Base-by-base conservation (phyloP, 2,329 filamentous ascomycete genomes). In the Lanzia echinophila region DNA sequence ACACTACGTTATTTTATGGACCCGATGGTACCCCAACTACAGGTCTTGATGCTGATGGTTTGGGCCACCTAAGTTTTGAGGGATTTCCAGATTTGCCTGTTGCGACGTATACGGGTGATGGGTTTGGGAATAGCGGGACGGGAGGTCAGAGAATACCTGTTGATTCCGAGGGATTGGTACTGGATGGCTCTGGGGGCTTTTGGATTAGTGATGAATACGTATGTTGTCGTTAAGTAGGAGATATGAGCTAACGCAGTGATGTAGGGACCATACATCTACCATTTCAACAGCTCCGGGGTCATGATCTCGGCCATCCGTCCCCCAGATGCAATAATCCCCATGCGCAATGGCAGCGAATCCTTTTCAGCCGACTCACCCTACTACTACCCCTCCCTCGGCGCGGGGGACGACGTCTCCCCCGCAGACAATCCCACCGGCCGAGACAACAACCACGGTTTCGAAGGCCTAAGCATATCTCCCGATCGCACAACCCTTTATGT, bases 381-480 rank as follows among this genome's bases (percentile, higher is more conserved):
- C 3, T 71, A 79, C 47, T 87, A 86, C 63, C 67, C 81, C 50
- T 6, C 39, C 11, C 22, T 47, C 32, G 61, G 58, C 2, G 72
- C 73, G 0, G 66, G 73, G 13, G 64, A 74, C 15, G 65, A 70
- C 10, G 74, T 80, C 2, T 69, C 67, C 2, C 85, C 85, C 0
- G 73, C 71, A 13, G 73, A 85, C 58, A 81, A 83, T 0, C 73
- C 75, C 1, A 77, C 77, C 1, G 86, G 86, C 12, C 78, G 86
- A 19, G 73, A 77, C 52, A 88, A 90, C 67, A 90, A 90, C 67
- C 84, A 88, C 65, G 86, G 86, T n/a, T 80, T 89, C 47, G 86
- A 90, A 68, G 85, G 82, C 0, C 69, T 90, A 47, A 84, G 82
- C 0, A 69, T 79, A n/a, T 81, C 78, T 3, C 72, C 76, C 0